A percentile compares a stretch with the other conserved stretches of the same genome.
These are phyloP conservation scores for Ceratocystis variospora DNA, from an alignment of 2,329 filamentous ascomycete species.

Conservation along the genomic window DNA sequence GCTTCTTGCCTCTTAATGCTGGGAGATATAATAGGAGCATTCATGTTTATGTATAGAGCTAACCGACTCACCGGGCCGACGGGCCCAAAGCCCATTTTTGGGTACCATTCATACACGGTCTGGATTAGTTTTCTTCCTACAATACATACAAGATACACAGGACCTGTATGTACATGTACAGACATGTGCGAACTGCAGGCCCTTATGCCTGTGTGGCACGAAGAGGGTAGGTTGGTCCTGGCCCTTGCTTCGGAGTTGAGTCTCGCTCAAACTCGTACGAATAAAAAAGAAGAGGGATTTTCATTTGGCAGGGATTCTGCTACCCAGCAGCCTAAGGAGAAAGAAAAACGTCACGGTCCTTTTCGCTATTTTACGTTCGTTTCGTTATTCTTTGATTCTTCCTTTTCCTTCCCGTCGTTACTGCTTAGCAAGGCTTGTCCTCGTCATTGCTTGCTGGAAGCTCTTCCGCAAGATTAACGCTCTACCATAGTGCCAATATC, in stretches of 20 bases:
- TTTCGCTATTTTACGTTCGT: not conserved
- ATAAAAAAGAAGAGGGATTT: slow-evolving; percentile 1
- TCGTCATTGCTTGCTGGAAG: no score
- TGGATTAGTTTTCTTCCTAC: not conserved
- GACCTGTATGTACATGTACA: not conserved
- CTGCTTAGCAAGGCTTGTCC: not conserved
- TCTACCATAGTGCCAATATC: not conserved
- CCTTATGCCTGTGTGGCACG: not conserved
- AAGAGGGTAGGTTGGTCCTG: not conserved
- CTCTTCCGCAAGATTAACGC: not conserved
- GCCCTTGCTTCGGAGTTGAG: not conserved
- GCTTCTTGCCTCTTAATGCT: not conserved
- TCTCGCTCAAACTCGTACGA: not conserved
- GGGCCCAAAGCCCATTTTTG: not conserved
- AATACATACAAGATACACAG: no score
- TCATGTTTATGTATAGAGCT: not conserved
- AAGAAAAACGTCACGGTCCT: not conserved
- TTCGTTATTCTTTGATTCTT: slow-evolving; percentile 1
- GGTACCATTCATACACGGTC: not conserved
- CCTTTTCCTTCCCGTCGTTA: not conserved
- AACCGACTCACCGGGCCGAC: slow-evolving; percentile 4
- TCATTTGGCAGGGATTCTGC: not conserved
- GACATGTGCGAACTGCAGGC: not conserved
- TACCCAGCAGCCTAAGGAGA: not conserved
- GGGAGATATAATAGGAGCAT: not conserved